Base-by-base conservation (phyloP, 345 rosid species). In the Draba incana region DNA sequence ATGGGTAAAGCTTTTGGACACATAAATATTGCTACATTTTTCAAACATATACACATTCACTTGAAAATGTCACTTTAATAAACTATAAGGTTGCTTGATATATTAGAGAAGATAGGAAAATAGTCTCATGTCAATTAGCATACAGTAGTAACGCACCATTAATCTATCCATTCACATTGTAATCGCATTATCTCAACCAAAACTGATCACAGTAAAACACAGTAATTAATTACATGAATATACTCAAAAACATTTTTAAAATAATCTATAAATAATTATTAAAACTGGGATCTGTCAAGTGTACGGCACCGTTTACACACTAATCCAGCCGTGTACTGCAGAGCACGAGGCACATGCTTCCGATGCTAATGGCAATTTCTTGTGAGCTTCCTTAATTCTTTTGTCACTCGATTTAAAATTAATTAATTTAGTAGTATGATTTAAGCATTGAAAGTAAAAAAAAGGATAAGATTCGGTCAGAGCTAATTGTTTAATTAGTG, bases 291-390 rank as follows among this genome's bases (percentile, higher is more conserved):
- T 46, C 43, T 41, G 56, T 71, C 14, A 76, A 81, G 75, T 63
- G 84, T 83, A 82, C 85, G 85, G 84, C 74, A 69, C 76, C 78
- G 67, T 77, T 6, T 49, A 27, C 43, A 65, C 55, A 58, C 46
- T 59, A 48, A 57, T 30, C 31, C 57, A 46, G 73, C 16, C 59
- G 81, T 75, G 69, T 57, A 48, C 52, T 63, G 47, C 43, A 75
- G 46, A 68, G 57, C 78, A 48, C 69, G 70, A 75, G 68, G 60
- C 83, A 70, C 88, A 77, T 74, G 76, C 77, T 70, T 20, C 81
- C 76, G 41, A 43, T 52, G 44, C 77, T 1, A 28, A 53, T 7
- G 57, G 74, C 28, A 64, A 75, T 66, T 85, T 72, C 85, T 54
- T 53, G 60, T 49, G 58, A 83, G 75, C 84, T 84, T 84, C 90